Percentiles rank a stretch among this genome's conserved stretches.
These are phyloP conservation scores for Talaromyces funiculosus DNA, from an alignment of 2,329 filamentous ascomycete genomes.

Conservation along the genomic window DNA sequence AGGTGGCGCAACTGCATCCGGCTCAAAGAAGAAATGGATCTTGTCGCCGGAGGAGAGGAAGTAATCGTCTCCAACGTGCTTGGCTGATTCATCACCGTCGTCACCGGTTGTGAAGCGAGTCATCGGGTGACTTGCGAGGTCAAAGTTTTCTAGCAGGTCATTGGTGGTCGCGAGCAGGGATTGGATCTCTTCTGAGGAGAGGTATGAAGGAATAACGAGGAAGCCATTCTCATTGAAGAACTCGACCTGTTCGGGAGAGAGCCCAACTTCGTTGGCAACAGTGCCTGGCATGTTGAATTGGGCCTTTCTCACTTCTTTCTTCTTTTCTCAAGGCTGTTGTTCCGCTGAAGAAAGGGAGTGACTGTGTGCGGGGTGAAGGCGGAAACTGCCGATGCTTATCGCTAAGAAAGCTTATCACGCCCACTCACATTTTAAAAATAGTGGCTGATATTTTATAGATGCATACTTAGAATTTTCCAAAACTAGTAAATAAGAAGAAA, in stretches of 20 bases:
- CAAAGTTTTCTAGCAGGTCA: conserved; percentile 67
- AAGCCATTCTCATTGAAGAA: conserved; percentile 81
- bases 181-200: conserved; percentile 60
- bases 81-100: conserved; percentile 40
- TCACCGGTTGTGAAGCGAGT: conserved; percentile 88
- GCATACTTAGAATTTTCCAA: too few species aligned
- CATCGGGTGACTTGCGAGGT: conserved; percentile 79
- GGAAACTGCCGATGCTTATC: conserved; percentile 4
- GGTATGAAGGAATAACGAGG: conserved; percentile 74
- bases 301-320: too few species aligned
- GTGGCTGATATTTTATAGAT: too few species aligned
- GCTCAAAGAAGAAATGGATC: conserved; percentile 94
- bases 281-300: conserved; percentile 2
- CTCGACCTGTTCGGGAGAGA: conserved; percentile 65
- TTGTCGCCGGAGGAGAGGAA: conserved; percentile 88
- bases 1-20: conserved; percentile 65
- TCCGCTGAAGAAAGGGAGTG: not conserved
- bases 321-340: too few species aligned
- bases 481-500: too few species aligned
- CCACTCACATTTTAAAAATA: too few species aligned
- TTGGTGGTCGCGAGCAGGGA: conserved; percentile 70
- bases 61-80: conserved; percentile 88
- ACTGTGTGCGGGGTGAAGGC: conserved; percentile 6
- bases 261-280: conserved; percentile 44
- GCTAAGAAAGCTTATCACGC: not conserved